These are phyloP conservation scores for Leccinum insolens DNA, from an alignment of 1,284 basidiomycete species.

Conservation along the genomic window DNA sequence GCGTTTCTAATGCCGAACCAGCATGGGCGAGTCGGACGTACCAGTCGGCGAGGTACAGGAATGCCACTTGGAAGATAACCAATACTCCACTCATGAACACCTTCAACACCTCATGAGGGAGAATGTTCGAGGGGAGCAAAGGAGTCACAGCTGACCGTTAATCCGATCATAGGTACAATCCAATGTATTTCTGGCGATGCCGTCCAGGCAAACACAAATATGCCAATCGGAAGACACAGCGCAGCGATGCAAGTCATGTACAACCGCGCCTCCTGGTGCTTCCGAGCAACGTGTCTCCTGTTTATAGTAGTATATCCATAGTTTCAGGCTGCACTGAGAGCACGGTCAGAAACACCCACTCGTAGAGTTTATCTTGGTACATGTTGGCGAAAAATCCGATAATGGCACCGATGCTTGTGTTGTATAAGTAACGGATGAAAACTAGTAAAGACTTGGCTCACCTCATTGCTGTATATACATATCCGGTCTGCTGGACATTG, in stretches of 20 bases:
- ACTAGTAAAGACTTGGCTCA: conserved; percentile 39
- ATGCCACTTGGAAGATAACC: conserved; percentile 64
- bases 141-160: conserved; percentile 36
- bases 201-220: conserved; percentile 54
- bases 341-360: conserved; percentile 38
- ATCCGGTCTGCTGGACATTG: conserved; percentile 63
- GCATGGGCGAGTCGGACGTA: conserved; percentile 32
- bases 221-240: conserved; percentile 52
- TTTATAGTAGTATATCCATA: conserved; percentile 1
- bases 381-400: conserved; percentile 61
- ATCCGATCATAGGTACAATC: conserved; percentile 45
- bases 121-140: not conserved
- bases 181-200: conserved; percentile 36
- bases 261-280: conserved; percentile 37
- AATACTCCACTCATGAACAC: conserved; percentile 57
- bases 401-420: conserved; percentile 58
- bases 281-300: conserved; percentile 16
- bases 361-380: conserved; percentile 71
- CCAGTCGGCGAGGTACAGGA: conserved; percentile 76
- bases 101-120: conserved; percentile 39
- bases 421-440: not conserved
- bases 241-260: conserved; percentile 57
- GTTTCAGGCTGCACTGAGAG: not conserved
- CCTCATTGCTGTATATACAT: conserved; percentile 62
- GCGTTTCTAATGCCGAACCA: not conserved